Evolutionary conservation across 768 basidiomycete genomes (phyloP).

Genomic region (Naematelia encephala): DNA sequence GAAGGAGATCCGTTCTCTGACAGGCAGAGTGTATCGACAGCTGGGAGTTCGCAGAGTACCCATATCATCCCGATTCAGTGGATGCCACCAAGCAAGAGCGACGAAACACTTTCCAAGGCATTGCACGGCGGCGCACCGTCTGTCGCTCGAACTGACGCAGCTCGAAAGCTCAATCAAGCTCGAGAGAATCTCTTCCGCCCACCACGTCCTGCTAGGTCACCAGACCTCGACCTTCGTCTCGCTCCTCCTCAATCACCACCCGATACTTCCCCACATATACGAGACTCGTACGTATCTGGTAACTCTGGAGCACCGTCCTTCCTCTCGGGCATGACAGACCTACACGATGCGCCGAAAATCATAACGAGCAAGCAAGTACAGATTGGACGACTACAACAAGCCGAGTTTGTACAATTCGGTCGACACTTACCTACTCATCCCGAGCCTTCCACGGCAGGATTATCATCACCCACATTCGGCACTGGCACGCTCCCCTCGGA

Average conservation of each 20-base stretch:
- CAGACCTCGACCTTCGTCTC: constrained; percentile 43
- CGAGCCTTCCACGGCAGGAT: background rate
- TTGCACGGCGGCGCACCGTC: constrained; percentile 7
- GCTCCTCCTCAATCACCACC: constrained; percentile 3
- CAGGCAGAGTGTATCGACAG: constrained; percentile 34
- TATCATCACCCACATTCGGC: background rate
- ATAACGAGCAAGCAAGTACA: constrained; percentile 46
- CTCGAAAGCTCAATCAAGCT: constrained; percentile 39
- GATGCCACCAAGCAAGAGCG: constrained; percentile 32
- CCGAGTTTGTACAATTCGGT: constrained; percentile 47
- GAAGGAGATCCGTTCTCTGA: constrained; percentile 43
- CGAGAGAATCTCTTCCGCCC: constrained; percentile 39
- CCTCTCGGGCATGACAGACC: constrained; percentile 41
- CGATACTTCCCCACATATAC: constrained; percentile 6
- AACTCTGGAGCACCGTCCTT: constrained; percentile 32
- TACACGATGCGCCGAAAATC: constrained; percentile 47
- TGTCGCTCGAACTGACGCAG: constrained; percentile 14
- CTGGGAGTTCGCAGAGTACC: constrained; percentile 23
- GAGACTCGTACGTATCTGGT: constrained; percentile 35
- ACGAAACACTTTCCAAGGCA: constrained; percentile 16
- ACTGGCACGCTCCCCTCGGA: background rate
- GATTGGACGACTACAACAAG: constrained; percentile 42
- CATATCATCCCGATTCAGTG: constrained; percentile 49
- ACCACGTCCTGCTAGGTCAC: constrained; percentile 41
- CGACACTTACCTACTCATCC: too few species aligned